A percentile compares a stretch with the other conserved stretches of the same genome.
Evolutionary conservation across 176 grass and related monocot genomes (phyloP).

Genomic region (Oryza meridionalis): DNA sequence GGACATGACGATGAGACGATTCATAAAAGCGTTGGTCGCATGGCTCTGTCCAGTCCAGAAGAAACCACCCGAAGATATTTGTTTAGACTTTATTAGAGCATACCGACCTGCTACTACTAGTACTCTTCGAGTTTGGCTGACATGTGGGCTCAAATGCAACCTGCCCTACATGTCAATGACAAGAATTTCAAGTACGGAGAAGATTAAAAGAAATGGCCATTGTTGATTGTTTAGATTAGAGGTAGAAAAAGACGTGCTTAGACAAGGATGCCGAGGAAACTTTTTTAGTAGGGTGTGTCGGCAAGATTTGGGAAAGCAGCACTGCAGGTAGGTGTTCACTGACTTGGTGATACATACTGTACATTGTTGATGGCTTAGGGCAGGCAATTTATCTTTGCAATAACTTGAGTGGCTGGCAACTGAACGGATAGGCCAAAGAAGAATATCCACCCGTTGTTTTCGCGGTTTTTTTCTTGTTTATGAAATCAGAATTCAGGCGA

Average conservation of each 20-base stretch:
- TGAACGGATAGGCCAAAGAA: background rate
- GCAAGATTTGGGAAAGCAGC: slow-evolving; percentile 32
- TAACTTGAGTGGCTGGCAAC: background rate
- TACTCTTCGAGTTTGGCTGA: background rate
- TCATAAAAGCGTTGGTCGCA: background rate
- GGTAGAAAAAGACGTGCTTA: background rate
- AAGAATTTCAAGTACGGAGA: background rate
- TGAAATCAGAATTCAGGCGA: background rate
- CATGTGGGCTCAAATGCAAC: background rate
- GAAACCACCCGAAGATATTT: background rate
- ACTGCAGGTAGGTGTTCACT: background rate
- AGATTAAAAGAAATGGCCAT: background rate
- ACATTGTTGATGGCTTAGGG: too few relatives aligned
- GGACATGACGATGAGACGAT: slow-evolving; percentile 20
- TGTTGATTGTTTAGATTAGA: background rate
- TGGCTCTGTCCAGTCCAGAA: slow-evolving; percentile 12
- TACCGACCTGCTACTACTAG: background rate
- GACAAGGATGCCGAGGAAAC: background rate
- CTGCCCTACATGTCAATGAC: background rate
- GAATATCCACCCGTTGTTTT: background rate
- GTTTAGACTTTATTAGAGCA: background rate
- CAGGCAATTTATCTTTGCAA: background rate
- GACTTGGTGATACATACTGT: too few relatives aligned
- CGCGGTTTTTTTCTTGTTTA: background rate
- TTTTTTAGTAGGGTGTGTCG: background rate